Evolutionary conservation across 1,284 basidiomycete species (phyloP), one percentile per base, ranked within the genome.

Genomic region (Leccinum brunneo-olivaceum): DNA sequence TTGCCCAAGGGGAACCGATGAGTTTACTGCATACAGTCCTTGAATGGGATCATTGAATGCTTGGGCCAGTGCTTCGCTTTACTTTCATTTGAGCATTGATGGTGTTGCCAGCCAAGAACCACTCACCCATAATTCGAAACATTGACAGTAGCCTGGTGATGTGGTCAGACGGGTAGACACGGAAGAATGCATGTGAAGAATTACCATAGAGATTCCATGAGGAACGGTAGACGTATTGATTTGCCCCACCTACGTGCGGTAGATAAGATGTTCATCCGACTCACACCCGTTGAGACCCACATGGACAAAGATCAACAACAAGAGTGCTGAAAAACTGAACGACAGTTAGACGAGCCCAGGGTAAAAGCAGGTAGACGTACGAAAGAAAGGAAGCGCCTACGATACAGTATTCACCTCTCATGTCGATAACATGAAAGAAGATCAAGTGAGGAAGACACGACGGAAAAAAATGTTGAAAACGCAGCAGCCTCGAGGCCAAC

Each of bases 221-320:
- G 85, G 83, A 20, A 87, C 79, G 27, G 68, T 71, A 16, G 81
- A 78, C 35, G 82, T 83, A 61, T 80, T 88, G 58, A 82, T 87
- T 75, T 89, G 86, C 44, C 82, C 85, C 46, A 89, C 77, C 87
- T 90, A 51, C 39, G 50, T 40, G 47, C 38, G 30, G 15, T 45
- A 44, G 57, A 65, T 69, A 55, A 68, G 62, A 65, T 63, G 19
- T 47, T 48, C 16, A 39, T 39, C 15, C 51, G 50, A 55, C 39
- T 39, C 47, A 43, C 52, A 40, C 43, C 32, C 27, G 33, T 39
- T 34, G 47, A 45, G 39, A 64, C 79, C 52, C 60, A 84, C 85
- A 73, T 89, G 84, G 53, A 79, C 76, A 65, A 89, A 87, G 51
- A 89, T 85, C 58, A 89, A 72, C 49, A 88, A 68, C 39, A 89